Percentiles rank a stretch among this genome's conserved stretches.
Conservation (phyloP, 768 basidiomycete genomes). For the Rhizopogon sp. region DNA sequence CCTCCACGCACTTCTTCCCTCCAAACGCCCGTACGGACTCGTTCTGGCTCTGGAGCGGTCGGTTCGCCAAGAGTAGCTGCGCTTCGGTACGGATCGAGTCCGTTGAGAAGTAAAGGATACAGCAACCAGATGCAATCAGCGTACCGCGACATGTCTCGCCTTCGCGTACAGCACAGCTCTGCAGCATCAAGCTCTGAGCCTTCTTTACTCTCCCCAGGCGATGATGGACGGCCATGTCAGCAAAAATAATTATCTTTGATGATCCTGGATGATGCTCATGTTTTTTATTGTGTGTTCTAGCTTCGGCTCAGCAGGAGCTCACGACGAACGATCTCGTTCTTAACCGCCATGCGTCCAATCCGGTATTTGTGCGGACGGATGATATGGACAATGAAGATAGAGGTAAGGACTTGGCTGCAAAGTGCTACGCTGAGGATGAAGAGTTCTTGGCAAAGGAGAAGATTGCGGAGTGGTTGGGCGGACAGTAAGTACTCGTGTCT, state of each 20-base stretch:
- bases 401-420: conserved; percentile 68
- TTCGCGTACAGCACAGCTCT: conserved; percentile 65
- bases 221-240: conserved; percentile 49
- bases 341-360: conserved; percentile 38
- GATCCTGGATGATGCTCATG: conserved; percentile 10
- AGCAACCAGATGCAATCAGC: conserved; percentile 30
- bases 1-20: conserved; percentile 27
- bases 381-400: conserved; percentile 56
- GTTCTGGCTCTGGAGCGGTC: conserved; percentile 22
- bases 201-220: conserved; percentile 56
- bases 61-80: conserved; percentile 30
- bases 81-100: conserved; percentile 35
- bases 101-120: conserved; percentile 39
- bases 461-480: conserved; percentile 95
- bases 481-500: conserved; percentile 60
- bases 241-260: conserved; percentile 10
- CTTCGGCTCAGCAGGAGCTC: conserved; percentile 45
- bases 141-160: conserved; percentile 36
- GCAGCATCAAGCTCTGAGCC: conserved; percentile 80
- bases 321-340: conserved; percentile 45
- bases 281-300: conserved; percentile 9
- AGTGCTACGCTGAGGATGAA: conserved; percentile 86
- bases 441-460: conserved; percentile 82
- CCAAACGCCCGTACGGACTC: conserved; percentile 25
- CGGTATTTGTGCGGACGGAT: conserved; percentile 36